Base-by-base conservation (phyloP, 2,329 filamentous ascomycete genomes). In the Colletotrichum musae region DNA sequence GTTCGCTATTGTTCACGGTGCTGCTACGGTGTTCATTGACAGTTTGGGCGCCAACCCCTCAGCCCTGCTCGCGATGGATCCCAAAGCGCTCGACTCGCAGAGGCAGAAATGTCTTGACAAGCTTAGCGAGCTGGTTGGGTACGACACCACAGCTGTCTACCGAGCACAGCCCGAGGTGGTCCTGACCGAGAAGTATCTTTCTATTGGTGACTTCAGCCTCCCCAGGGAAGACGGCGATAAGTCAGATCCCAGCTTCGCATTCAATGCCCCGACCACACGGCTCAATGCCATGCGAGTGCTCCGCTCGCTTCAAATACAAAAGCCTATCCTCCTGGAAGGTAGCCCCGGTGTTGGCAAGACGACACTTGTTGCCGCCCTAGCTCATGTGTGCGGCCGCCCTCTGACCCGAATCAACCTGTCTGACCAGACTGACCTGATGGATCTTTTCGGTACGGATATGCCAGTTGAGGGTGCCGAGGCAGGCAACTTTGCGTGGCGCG, bases 291-390 rank as follows among this genome's bases (percentile, higher is more conserved):
- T 98, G 90, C 89, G 96, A 77, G 92, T 99, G 39, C 88, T 97
- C 64, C 91, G 96, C 71, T 97, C 95, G 15, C 84, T 99, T 70
- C 94, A 97, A 75, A 89, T 97, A 63, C 87, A 90, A 60, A 98
- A 98, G 77, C 95, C 96, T 3, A 95, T 99, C 62, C 86, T 99
- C 6, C 88, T 99, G 3, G 96, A 99, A 82, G 96, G 97, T 43
- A 98, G 93, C 74, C 96, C 96, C n/a, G 96, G 96, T 77, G 96
- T 99, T 24, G 96, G 96, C 64, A 99, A 99, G 83, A 99, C 96
- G 0, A 97, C 95, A 1, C 86, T 99, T 15, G 90, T 99, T 24
- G 92, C 92, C 53, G 95, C 96, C 0, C 85, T 99, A 53, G 93
- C 97, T 1, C 88, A 89, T 73, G 91, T 92, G 4, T 92, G 94